phyloP scores from a whole-genome alignment of 306 rosid genomes.

The Prunus dulcis region DNA sequence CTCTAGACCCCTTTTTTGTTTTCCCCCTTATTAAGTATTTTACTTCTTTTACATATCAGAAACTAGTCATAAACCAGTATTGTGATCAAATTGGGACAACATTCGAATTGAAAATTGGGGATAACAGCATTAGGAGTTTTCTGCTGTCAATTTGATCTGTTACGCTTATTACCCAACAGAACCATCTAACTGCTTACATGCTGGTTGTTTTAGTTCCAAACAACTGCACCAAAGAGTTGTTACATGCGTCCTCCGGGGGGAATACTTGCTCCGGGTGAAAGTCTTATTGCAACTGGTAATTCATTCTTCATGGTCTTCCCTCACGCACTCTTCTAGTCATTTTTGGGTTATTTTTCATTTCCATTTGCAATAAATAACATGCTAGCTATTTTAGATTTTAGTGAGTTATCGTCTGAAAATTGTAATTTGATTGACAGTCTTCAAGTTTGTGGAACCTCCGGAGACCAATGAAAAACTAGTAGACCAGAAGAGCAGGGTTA shows the following conservation, averaged over 20 bases:
- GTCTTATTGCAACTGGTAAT: conserved; percentile 75
- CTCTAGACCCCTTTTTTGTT: conserved; percentile 1
- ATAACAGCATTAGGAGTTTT: not conserved
- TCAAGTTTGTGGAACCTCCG: conserved; percentile 92
- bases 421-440: conserved; percentile 52
- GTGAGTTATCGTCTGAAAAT: conserved; percentile 19
- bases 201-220: conserved; percentile 70
- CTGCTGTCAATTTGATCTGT: not conserved
- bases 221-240: conserved; percentile 95
- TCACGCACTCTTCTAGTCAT: not conserved
- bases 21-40: conserved; percentile 7
- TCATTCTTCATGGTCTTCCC: conserved; percentile 20
- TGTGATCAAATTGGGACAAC: not conserved
- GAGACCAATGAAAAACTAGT: conserved; percentile 67
- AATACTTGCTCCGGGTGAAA: conserved; percentile 80
- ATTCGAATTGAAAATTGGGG: not conserved
- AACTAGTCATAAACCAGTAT: not conserved
- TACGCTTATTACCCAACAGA: conserved; percentile 8
- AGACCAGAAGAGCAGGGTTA: conserved; percentile 78
- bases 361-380: not conserved
- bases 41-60: not conserved
- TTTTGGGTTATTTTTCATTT: not conserved
- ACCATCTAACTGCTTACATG: conserved; percentile 14
- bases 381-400: not conserved
- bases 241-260: conserved; percentile 96